Percentiles rank a stretch among this genome's conserved stretches.
phyloP scores from a whole-genome alignment of 768 basidiomycete genomes.

The Boletellus ananiceps region DNA sequence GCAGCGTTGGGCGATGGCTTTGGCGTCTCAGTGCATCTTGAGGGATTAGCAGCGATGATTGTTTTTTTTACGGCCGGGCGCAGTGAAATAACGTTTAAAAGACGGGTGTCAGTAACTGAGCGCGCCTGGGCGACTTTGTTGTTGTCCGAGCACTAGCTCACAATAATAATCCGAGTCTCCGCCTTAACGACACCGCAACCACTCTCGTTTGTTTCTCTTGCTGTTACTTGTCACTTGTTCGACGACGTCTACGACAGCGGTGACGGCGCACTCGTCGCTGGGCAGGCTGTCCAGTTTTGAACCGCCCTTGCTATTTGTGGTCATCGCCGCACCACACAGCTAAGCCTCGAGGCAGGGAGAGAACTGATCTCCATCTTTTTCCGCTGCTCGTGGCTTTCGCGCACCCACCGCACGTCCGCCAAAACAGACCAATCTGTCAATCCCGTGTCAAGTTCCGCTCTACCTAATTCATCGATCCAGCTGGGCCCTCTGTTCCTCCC shows the following conservation, averaged over 20 bases:
- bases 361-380: conserved; percentile 27
- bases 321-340: conserved; percentile 13
- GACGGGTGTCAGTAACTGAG: background rate
- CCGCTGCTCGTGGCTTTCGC: conserved; percentile 33
- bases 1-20: background rate
- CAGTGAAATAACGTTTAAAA: conserved; percentile 13
- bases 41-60: background rate
- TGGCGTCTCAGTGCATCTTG: conserved; percentile 10
- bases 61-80: background rate
- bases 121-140: no score
- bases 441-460: conserved; percentile 26
- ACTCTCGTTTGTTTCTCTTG: conserved; percentile 16
- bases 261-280: background rate
- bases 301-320: conserved; percentile 21
- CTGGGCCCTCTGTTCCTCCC: conserved; percentile 24
- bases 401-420: conserved; percentile 32
- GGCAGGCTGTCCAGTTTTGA: conserved; percentile 13
- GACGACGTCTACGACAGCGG: conserved; percentile 9
- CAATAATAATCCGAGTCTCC: conserved; percentile 15
- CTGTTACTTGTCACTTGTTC: background rate
- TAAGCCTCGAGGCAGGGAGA: conserved; percentile 29
- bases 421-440: conserved; percentile 28
- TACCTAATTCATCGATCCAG: conserved; percentile 29
- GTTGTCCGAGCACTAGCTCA: background rate
- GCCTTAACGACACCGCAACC: conserved; percentile 18